Conservation (phyloP, 768 basidiomycete species). For the Tylopilus vinaceipallidus region DNA sequence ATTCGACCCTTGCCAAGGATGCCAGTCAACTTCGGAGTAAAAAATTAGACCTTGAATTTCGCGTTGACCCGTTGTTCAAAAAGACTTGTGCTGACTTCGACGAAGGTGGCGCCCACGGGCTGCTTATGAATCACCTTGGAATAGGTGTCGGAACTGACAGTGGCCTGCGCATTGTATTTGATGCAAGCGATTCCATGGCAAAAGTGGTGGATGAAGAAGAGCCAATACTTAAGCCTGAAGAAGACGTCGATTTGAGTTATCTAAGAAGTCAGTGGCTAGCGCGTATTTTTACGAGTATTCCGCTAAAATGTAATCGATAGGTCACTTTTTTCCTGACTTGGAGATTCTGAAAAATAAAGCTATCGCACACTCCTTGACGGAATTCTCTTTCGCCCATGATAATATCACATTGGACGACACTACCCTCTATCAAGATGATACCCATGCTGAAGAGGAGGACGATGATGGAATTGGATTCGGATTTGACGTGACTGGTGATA, state of each 20-base stretch:
- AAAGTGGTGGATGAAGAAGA: constrained; percentile 73
- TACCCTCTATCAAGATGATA: constrained; percentile 57
- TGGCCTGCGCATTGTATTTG: constrained; percentile 88
- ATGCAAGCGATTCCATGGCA: constrained; percentile 88
- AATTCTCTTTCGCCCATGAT: constrained; percentile 80
- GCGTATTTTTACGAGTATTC: neutral
- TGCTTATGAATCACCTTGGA: constrained; percentile 94
- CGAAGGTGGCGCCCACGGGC: constrained; percentile 93
- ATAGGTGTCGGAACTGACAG: constrained; percentile 77
- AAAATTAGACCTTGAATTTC: constrained; percentile 93
- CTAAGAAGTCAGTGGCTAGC: constrained; percentile 50
- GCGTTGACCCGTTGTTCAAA: constrained; percentile 93
- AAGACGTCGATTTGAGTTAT: constrained; percentile 61
- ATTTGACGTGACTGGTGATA: constrained; percentile 23
- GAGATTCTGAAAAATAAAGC: constrained; percentile 60
- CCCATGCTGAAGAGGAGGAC: constrained; percentile 36
- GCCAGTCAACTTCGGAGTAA: constrained; percentile 80
- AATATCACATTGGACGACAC: constrained; percentile 58
- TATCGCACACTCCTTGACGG: constrained; percentile 78
- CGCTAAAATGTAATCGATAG: constrained; percentile 33
- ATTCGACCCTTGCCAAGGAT: constrained; percentile 88
- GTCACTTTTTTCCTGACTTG: constrained; percentile 72
- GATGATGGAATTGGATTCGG: constrained; percentile 28
- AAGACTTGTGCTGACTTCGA: constrained; percentile 99
- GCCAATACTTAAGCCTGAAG: constrained; percentile 63